Percentiles rank a stretch among this genome's conserved stretches.
These are phyloP conservation scores for Sonneratia alba DNA, from an alignment of 345 rosid genomes.

Conservation along the genomic window DNA sequence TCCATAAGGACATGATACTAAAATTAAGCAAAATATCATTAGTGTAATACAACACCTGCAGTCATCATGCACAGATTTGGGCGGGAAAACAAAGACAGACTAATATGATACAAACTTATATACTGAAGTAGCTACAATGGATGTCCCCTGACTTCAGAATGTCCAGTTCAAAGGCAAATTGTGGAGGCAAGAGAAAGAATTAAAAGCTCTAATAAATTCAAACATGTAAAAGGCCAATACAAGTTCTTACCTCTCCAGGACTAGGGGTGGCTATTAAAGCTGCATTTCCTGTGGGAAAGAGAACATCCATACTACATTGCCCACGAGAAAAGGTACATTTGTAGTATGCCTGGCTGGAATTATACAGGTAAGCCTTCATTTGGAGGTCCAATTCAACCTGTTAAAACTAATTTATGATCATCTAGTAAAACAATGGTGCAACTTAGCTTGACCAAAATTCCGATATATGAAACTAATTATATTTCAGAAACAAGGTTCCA, in stretches of 20 bases:
- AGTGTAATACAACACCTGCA: not conserved
- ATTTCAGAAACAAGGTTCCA: not conserved
- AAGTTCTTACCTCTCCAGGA: conserved; percentile 39
- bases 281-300: conserved; percentile 52
- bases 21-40: too few relatives aligned
- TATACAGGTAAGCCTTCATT: conserved; percentile 49
- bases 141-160: too few relatives aligned
- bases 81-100: not conserved
- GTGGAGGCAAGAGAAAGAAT: not conserved
- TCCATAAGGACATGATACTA: too few relatives aligned
- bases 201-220: not conserved
- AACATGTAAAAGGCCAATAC: not conserved
- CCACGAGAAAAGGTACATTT: conserved; percentile 54
- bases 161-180: not conserved
- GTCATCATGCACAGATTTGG: not conserved
- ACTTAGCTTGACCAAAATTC: not conserved
- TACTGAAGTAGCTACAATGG: not conserved
- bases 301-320: conserved; percentile 42
- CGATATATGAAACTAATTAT: not conserved
- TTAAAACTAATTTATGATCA: conserved; percentile 14
- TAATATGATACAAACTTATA: not conserved
- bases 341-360: conserved; percentile 69
- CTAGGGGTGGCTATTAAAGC: conserved; percentile 66
- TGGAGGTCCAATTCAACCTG: conserved; percentile 63
- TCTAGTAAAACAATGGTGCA: not conserved